These are phyloP conservation scores for Naematelia aurantialba DNA, from an alignment of 768 basidiomycete species.

Conservation along the genomic window DNA sequence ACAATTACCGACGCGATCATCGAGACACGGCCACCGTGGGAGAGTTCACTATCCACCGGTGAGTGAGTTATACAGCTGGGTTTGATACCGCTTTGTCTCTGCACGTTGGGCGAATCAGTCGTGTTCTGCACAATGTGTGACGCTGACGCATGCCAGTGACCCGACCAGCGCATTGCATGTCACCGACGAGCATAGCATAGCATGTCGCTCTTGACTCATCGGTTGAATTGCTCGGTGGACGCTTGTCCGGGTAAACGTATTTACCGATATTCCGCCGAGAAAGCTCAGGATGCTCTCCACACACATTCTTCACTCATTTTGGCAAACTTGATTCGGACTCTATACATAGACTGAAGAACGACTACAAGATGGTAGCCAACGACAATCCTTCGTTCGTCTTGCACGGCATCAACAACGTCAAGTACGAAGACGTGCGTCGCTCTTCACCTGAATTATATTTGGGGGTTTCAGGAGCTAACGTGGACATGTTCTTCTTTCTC, in stretches of 20 bases:
- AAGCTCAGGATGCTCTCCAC: too few species aligned
- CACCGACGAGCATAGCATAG: too few species aligned
- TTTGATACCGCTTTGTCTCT: too few species aligned
- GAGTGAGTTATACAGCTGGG: too few species aligned
- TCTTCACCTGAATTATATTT: background rate
- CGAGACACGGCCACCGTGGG: background rate
- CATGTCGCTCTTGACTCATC: background rate
- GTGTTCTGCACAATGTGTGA: too few species aligned
- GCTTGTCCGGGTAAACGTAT: background rate
- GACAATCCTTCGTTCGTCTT: slow-evolving; percentile 48
- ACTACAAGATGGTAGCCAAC: slow-evolving; percentile 10
- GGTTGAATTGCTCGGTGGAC: background rate
- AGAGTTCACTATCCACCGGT: too few species aligned
- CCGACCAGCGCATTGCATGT: too few species aligned
- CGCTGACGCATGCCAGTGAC: too few species aligned
- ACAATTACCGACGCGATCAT: background rate
- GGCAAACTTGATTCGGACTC: background rate
- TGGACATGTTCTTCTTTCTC: too few species aligned
- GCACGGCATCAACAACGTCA: slow-evolving; percentile 46
- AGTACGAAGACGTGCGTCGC: slow-evolving; percentile 41
- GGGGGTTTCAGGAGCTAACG: background rate
- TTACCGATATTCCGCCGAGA: background rate
- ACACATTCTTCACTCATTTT: too few species aligned
- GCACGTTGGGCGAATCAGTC: too few species aligned
- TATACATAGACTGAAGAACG: background rate